Base-by-base conservation (phyloP, 1,284 basidiomycete species). In the Ceratobasidium papillatum region DNA sequence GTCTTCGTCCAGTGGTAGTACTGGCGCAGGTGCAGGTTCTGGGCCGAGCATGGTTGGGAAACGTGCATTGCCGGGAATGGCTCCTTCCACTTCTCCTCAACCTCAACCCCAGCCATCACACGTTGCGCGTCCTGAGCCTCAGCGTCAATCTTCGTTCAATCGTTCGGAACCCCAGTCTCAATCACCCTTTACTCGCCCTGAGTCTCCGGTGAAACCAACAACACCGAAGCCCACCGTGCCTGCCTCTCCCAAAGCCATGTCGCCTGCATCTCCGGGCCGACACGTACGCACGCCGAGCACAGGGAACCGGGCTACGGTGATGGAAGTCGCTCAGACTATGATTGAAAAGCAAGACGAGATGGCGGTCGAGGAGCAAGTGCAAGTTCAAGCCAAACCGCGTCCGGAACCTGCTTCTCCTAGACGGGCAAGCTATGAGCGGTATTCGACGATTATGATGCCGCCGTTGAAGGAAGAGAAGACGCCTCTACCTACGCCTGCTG, bases 261-360 rank as follows among this genome's bases (percentile, higher is more conserved):
- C 68, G 9, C 68, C 68, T 12, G 30, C 56, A 9, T 72, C 68
- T n/a, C 68, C 68, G 7, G 81, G 74, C 54, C 82, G 83, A 45
- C 87, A 87, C 78, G 76, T 82, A 43, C 87, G 90, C 25, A 90
- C 89, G 68, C 88, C 90, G 3, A 91, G 87, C 78, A 88, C 90
- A 0, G 90, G 90, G 2, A 89, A 87, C 66, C 84, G 92, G 75
- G 87, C 90, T 25, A 88, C 88, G 17, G 91, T 89, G 27, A 93
- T 93, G 91, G 91, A 93, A 65, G 87, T 93, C 3, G 91, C 91
- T 1, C 89, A 90, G 79, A 85, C 87, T 9, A 81, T 92, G 76
- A 84, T 81, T 34, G 85, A 87, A 68, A 61, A 52, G 25, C 64
- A 74, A 63, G 56, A 61, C 3, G 74, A 71, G 9, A 22, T 59